Evolutionary conservation across 2,329 filamentous ascomycete species (phyloP).

Genomic region (Graphilbum fragrans): DNA sequence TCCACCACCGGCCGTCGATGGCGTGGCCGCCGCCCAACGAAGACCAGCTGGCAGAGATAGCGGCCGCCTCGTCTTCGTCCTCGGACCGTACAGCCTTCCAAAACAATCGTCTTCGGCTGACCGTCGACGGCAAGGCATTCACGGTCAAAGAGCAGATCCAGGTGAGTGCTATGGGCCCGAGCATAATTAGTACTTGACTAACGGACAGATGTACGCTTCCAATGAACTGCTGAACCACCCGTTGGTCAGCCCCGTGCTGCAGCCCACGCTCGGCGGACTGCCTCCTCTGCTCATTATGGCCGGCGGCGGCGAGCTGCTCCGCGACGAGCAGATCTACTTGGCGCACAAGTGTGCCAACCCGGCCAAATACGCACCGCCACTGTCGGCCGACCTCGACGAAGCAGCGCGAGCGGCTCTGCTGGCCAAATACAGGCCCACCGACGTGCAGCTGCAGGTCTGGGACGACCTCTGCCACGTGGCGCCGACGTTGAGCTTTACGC

Average conservation of each 20-base stretch:
- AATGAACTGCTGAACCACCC: slow-evolving; percentile 81
- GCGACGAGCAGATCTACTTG: slow-evolving; percentile 89
- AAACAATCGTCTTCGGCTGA: slow-evolving; percentile 11
- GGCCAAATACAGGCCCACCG: slow-evolving; percentile 63
- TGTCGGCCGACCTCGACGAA: slow-evolving; percentile 46
- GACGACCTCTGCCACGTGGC: slow-evolving; percentile 89
- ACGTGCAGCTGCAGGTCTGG: slow-evolving; percentile 93
- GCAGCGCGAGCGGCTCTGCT: slow-evolving; percentile 43
- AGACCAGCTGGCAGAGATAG: slow-evolving; percentile 51
- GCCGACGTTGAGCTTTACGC: slow-evolving; percentile 86
- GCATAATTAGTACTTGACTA: background rate
- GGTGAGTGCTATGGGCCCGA: slow-evolving; percentile 32
- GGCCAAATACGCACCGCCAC: slow-evolving; percentile 56
- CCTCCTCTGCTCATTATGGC: slow-evolving; percentile 78
- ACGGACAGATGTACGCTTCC: slow-evolving; percentile 50
- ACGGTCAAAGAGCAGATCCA: slow-evolving; percentile 87
- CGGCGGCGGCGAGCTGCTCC: slow-evolving; percentile 77
- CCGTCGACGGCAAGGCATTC: slow-evolving; percentile 47
- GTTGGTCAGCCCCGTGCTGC: slow-evolving; percentile 77
- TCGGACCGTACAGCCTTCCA: background rate
- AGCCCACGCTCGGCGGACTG: slow-evolving; percentile 79
- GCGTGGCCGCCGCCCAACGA: slow-evolving; percentile 89
- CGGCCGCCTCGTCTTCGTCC: slow-evolving; percentile 1
- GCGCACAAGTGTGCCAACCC: slow-evolving; percentile 92
- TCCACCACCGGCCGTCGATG: slow-evolving; percentile 77